These are phyloP conservation scores for Leccinum sublutescens DNA, from an alignment of 768 basidiomycete genomes.

Conservation along the genomic window DNA sequence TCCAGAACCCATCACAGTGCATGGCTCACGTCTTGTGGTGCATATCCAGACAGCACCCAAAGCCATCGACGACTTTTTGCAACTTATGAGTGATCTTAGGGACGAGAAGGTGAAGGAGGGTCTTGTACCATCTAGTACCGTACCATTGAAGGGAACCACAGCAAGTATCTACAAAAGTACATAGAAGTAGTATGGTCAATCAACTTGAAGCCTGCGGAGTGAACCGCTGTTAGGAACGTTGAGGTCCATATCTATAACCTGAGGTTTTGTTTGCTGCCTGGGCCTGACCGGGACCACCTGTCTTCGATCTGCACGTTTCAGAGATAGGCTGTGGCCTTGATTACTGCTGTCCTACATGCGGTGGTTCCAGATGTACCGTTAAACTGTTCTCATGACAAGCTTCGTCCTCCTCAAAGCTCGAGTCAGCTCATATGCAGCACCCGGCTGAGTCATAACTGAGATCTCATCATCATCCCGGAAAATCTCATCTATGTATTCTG, in stretches of 20 bases:
- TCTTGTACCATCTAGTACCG: constrained; percentile 18
- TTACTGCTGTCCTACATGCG: too few relatives aligned
- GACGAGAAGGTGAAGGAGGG: constrained; percentile 66
- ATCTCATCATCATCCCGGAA: background rate
- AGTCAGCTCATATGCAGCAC: background rate
- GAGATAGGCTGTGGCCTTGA: too few relatives aligned
- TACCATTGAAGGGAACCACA: background rate
- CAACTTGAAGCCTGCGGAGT: too few relatives aligned
- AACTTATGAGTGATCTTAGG: constrained; percentile 57
- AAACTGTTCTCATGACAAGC: too few relatives aligned
- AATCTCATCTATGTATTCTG: background rate
- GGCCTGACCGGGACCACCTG: too few relatives aligned
- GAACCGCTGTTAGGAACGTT: too few relatives aligned
- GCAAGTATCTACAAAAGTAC: constrained; percentile 11
- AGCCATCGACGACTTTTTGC: constrained; percentile 81
- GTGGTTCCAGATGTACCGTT: too few relatives aligned
- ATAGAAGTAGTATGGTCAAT: background rate
- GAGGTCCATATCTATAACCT: too few relatives aligned
- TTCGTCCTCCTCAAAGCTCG: background rate
- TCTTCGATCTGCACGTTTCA: too few relatives aligned
- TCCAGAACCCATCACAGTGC: constrained; percentile 64
- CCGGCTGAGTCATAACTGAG: background rate
- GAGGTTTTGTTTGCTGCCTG: too few relatives aligned
- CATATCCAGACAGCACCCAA: constrained; percentile 81
- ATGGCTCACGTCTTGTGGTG: constrained; percentile 77